Percentiles rank a stretch among this genome's conserved stretches.
Conservation (phyloP, 2,329 filamentous ascomycete species). For the Neocatenulostroma microsporum region DNA sequence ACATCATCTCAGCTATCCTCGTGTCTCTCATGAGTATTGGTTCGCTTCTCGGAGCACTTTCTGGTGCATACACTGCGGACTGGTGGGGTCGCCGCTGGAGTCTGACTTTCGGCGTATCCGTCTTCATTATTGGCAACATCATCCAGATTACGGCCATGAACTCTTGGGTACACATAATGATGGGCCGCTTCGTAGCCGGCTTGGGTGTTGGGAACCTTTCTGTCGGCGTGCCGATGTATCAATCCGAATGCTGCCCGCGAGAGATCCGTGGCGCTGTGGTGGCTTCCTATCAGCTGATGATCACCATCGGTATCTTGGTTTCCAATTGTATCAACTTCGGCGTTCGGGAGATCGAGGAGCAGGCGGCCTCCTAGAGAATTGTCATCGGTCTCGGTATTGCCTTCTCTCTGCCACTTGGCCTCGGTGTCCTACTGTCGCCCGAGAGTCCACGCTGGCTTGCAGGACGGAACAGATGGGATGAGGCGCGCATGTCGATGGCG, state of each 20-base stretch:
- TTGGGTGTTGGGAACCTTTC: conserved; percentile 37
- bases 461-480: no score
- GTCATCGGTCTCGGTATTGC: conserved; percentile 29
- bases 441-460: no score
- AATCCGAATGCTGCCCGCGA: conserved; percentile 37
- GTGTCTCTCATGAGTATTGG: no score
- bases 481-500: no score
- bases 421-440: no score
- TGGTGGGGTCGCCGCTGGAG: no score
- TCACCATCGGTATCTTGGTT: conserved; percentile 60
- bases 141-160: conserved; percentile 34
- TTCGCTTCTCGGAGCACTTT: no score
- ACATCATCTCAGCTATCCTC: no score
- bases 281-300: conserved; percentile 42
- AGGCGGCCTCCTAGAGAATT: conserved; percentile 29
- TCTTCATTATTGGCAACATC: conserved; percentile 35
- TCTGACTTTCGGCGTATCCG: no score
- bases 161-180: conserved; percentile 18
- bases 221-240: conserved; percentile 37
- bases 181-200: conserved; percentile 38
- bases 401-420: conserved; percentile 36
- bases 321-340: conserved; percentile 62
- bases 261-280: conserved; percentile 40
- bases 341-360: conserved; percentile 40
- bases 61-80: no score